These are phyloP conservation scores for Rhodosporidiobolus sp. DNA, from an alignment of 768 basidiomycete genomes.

Conservation along the genomic window DNA sequence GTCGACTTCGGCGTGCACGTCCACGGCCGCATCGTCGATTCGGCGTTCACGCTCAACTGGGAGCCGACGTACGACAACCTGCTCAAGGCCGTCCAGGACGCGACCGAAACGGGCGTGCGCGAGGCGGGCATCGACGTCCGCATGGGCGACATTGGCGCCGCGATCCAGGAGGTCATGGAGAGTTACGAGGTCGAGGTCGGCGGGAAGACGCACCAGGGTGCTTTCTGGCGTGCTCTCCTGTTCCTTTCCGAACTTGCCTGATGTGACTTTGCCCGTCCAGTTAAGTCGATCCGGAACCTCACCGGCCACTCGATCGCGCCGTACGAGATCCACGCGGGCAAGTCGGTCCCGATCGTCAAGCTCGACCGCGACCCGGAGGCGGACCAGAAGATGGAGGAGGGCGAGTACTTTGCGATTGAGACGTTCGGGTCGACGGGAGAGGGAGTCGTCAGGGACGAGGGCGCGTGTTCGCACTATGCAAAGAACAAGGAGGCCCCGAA, in stretches of 20 bases:
- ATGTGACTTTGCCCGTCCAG: slow-evolving; percentile 50
- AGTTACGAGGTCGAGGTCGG: slow-evolving; percentile 94
- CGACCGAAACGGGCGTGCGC: slow-evolving; percentile 85
- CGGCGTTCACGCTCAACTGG: slow-evolving; percentile 86
- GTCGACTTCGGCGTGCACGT: slow-evolving; percentile 98
- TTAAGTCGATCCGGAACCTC: slow-evolving; percentile 88
- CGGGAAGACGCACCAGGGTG: slow-evolving; percentile 56
- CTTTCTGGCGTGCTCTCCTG: background rate
- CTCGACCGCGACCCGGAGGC: slow-evolving; percentile 60
- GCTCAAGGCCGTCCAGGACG: slow-evolving; percentile 85
- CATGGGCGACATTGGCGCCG: slow-evolving; percentile 83
- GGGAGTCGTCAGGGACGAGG: slow-evolving; percentile 81
- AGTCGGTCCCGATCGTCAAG: slow-evolving; percentile 84
- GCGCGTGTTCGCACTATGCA: slow-evolving; percentile 92
- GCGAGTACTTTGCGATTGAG: slow-evolving; percentile 97
- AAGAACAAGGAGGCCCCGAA: slow-evolving; percentile 65
- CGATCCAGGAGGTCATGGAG: slow-evolving; percentile 98
- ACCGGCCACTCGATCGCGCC: slow-evolving; percentile 89
- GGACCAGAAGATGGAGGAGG: slow-evolving; percentile 97
- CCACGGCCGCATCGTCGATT: slow-evolving; percentile 89
- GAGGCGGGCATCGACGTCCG: slow-evolving; percentile 96
- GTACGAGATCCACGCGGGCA: slow-evolving; percentile 86
- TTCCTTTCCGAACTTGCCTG: background rate
- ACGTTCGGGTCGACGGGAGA: slow-evolving; percentile 97
- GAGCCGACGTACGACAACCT: slow-evolving; percentile 87